Percentiles rank a stretch among this genome's conserved stretches.
Conservation (phyloP, 208 protist species). For the Acanthamoeba triangularis region DNA sequence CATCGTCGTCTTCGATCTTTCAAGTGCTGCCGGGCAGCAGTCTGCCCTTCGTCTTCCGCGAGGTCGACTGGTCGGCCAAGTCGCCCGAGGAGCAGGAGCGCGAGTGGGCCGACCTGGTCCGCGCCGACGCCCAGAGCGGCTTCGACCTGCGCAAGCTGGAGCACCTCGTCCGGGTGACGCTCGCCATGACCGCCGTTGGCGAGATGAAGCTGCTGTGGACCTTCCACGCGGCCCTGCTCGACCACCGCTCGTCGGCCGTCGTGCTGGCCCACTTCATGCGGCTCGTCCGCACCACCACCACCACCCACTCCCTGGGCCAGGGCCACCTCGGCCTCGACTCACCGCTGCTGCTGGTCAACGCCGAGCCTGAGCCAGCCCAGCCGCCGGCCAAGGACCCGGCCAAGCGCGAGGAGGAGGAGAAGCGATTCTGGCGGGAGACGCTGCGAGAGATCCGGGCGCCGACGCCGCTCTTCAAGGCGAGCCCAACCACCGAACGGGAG, state of each 20-base stretch:
- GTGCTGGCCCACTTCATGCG: slow-evolving; percentile 5
- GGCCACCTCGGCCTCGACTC: background rate
- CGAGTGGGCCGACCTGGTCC: background rate
- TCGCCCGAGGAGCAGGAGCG: slow-evolving; percentile 8
- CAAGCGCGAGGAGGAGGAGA: slow-evolving; percentile 30
- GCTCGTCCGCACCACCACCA: background rate
- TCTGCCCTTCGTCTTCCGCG: slow-evolving; percentile 3
- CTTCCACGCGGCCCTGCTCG: slow-evolving; percentile 11
- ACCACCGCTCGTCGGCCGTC: background rate
- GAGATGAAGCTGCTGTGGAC: slow-evolving; percentile 4
- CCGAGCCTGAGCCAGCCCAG: background rate
- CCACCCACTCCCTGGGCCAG: background rate
- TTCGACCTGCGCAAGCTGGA: slow-evolving; percentile 11
- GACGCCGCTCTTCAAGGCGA: slow-evolving; percentile 9
- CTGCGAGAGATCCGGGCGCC: slow-evolving; percentile 7
- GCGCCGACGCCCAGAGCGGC: background rate
- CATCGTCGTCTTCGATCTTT: background rate
- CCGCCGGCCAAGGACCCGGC: background rate
- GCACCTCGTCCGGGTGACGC: background rate
- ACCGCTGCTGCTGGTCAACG: background rate
- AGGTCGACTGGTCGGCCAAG: slow-evolving; percentile 25
- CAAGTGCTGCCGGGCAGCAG: background rate
- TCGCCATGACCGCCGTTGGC: background rate
- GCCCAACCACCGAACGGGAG: background rate
- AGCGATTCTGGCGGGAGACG: slow-evolving; percentile 13